Evolutionary conservation across 2,329 filamentous ascomycete genomes (phyloP).

Genomic region (Ophiostoma sp.): DNA sequence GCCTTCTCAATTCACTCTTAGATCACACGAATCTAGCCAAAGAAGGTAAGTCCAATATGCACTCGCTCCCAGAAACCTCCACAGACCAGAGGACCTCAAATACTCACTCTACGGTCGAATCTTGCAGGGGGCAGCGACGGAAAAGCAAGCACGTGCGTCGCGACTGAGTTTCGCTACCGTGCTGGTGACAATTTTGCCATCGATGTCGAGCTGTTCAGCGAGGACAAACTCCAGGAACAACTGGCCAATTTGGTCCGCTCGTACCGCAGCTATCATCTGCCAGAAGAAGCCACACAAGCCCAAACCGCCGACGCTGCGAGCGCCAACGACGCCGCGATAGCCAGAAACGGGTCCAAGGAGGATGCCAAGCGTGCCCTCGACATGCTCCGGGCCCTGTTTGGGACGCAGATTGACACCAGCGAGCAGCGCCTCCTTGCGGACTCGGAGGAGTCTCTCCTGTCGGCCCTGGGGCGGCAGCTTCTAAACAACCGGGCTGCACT

Average conservation of each 20-base stretch:
- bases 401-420: not conserved
- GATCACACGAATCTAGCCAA: not conserved
- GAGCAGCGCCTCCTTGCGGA: not conserved
- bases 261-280: slow-evolving; percentile 4
- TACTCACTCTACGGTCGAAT: not conserved
- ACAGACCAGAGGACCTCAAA: not conserved
- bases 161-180: not conserved
- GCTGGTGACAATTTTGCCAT: slow-evolving; percentile 1
- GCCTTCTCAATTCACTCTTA: slow-evolving; percentile 2
- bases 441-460: not conserved
- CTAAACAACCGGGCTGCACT: not conserved
- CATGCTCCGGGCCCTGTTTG: slow-evolving; percentile 6
- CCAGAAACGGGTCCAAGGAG: too few species aligned
- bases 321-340: not conserved
- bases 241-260: not conserved
- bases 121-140: not conserved
- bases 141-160: not conserved
- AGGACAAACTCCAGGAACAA: slow-evolving; percentile 1
- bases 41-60: not conserved
- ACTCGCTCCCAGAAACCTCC: not conserved
- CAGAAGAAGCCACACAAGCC: not conserved
- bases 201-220: slow-evolving; percentile 1
- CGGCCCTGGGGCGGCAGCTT: not conserved
- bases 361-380: not conserved
- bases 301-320: not conserved